Percentiles rank a stretch among this genome's conserved stretches.
Evolutionary conservation across 108 stramenopile genomes (phyloP).

Genomic region (Fragilariopsis cylindrus): DNA sequence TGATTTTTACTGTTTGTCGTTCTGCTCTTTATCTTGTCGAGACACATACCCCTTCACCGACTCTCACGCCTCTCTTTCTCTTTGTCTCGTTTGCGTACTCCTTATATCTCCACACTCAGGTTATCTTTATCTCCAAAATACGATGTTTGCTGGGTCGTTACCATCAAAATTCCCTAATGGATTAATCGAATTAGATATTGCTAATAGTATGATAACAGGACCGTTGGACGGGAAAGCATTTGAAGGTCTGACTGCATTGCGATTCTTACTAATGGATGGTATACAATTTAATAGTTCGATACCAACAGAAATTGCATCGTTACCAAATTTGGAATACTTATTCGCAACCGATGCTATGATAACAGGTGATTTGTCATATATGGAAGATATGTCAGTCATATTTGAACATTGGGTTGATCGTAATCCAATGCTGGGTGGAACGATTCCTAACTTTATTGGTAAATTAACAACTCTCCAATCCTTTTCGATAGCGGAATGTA

Average conservation of each 20-base stretch:
- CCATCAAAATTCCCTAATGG: constrained; percentile 6
- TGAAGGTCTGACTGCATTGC: constrained; percentile 18
- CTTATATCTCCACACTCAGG: background rate
- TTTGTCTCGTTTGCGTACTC: background rate
- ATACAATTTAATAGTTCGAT: constrained; percentile 25
- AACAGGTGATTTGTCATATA: constrained; percentile 27
- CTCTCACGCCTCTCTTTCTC: too few species aligned
- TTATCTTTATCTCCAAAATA: constrained; percentile 17
- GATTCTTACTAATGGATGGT: constrained; percentile 41
- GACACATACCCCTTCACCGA: too few species aligned
- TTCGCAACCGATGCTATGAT: constrained; percentile 26
- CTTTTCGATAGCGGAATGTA: constrained; percentile 19
- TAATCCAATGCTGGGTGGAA: constrained; percentile 29
- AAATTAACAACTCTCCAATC: constrained; percentile 22
- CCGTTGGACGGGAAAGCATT: constrained; percentile 14
- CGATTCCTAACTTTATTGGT: constrained; percentile 42
- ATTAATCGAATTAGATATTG: constrained; percentile 13
- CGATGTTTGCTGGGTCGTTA: constrained; percentile 23
- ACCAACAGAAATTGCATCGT: constrained; percentile 17
- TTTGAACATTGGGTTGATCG: constrained; percentile 38
- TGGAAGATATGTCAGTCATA: constrained; percentile 9
- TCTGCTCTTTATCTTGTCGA: background rate
- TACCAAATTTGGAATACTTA: constrained; percentile 35
- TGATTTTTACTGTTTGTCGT: background rate
- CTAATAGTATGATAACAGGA: constrained; percentile 13